Percentiles rank a stretch among this genome's conserved stretches.
Conservation (phyloP, 768 basidiomycete species). For the Hygrocybe coccinea region DNA sequence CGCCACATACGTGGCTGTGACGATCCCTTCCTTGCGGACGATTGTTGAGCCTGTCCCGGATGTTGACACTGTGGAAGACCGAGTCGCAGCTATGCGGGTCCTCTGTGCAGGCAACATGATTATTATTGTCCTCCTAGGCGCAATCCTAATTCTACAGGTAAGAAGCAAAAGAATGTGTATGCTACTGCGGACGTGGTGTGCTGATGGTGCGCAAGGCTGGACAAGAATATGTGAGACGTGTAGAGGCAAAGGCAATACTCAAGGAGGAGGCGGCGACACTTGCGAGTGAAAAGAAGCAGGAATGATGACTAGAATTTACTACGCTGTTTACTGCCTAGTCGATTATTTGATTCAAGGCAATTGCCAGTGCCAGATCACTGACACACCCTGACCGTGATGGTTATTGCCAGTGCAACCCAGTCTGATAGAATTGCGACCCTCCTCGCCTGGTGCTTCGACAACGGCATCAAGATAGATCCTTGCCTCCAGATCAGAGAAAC, state of each 20-base stretch:
- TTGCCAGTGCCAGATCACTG: neutral
- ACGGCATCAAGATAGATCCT: slow-evolving; percentile 44
- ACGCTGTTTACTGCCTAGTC: no score
- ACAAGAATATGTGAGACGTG: slow-evolving; percentile 74
- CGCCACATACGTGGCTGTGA: slow-evolving; percentile 78
- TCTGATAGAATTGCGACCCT: slow-evolving; percentile 26
- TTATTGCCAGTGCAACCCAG: neutral
- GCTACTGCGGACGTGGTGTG: neutral
- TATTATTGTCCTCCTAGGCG: slow-evolving; percentile 61
- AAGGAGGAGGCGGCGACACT: slow-evolving; percentile 27
- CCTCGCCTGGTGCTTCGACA: slow-evolving; percentile 46
- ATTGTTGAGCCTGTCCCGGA: slow-evolving; percentile 56
- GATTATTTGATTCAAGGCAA: no score
- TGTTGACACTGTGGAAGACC: slow-evolving; percentile 57
- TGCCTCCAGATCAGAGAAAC: slow-evolving; percentile 34
- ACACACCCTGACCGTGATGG: neutral
- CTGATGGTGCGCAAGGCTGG: slow-evolving; percentile 53
- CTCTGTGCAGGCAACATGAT: slow-evolving; percentile 86
- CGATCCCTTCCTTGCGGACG: slow-evolving; percentile 71
- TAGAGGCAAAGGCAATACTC: slow-evolving; percentile 48
- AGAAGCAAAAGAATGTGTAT: slow-evolving; percentile 25
- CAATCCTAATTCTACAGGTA: slow-evolving; percentile 70
- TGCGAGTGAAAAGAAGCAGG: slow-evolving; percentile 37
- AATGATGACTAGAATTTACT: slow-evolving; percentile 17
- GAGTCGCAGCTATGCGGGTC: slow-evolving; percentile 72